A percentile compares a stretch with the other conserved stretches of the same genome.
phyloP scores from a whole-genome alignment of 31 red algal genomes.

The Bonnemaisonia californica region DNA sequence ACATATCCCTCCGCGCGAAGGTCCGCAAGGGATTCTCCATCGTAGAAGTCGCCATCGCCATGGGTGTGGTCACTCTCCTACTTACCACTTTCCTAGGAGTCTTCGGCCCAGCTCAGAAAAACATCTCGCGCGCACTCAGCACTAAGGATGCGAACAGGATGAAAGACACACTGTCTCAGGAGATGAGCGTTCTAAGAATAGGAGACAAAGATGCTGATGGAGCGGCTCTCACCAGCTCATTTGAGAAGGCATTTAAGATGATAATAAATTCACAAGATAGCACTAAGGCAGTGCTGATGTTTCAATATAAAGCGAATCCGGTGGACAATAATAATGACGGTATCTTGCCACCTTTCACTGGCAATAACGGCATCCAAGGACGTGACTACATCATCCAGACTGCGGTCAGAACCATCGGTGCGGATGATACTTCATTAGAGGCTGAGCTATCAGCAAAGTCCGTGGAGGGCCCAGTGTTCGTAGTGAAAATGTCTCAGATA shows the following conservation, averaged over 20 bases:
- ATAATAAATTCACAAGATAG: not conserved
- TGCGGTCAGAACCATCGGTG: slow-evolving; percentile 1
- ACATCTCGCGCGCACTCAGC: not conserved
- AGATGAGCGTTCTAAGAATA: not conserved
- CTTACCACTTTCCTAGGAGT: slow-evolving; percentile 5
- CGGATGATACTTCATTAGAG: not conserved
- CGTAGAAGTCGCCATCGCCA: slow-evolving; percentile 3
- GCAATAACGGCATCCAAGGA: not conserved
- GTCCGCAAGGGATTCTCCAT: slow-evolving; percentile 1
- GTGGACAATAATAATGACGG: not conserved
- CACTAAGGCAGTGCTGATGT: not conserved
- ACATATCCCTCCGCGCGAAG: no score
- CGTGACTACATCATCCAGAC: not conserved
- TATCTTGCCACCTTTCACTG: not conserved
- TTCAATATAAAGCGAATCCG: not conserved
- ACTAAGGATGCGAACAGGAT: not conserved
- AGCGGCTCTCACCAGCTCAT: not conserved
- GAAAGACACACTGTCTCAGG: not conserved
- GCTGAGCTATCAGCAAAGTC: not conserved
- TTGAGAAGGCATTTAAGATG: slow-evolving; percentile 12
- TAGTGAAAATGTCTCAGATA: not conserved
- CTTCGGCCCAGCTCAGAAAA: slow-evolving; percentile 13
- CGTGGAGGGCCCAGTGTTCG: slow-evolving; percentile 17
- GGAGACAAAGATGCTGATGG: not conserved
- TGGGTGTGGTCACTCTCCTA: slow-evolving; percentile 14